These are phyloP conservation scores for Dryas integrifolia DNA, from an alignment of 331 rosid species.

Conservation along the genomic window DNA sequence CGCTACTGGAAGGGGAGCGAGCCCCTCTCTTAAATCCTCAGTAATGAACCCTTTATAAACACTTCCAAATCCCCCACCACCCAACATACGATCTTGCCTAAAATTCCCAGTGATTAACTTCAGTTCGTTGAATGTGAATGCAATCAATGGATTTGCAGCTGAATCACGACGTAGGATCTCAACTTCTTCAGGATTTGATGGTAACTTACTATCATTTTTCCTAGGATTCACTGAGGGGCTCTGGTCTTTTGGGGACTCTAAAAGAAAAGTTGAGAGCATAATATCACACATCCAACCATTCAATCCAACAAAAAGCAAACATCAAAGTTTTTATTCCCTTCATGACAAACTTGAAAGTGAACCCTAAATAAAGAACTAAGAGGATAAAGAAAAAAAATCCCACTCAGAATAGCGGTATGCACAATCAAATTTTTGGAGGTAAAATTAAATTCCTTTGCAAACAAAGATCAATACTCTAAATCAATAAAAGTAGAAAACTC, in stretches of 20 bases:
- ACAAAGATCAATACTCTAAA: not conserved
- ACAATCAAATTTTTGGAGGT: not conserved
- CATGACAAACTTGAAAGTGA: not conserved
- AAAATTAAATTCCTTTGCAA: not conserved
- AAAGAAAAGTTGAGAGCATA: slow-evolving; percentile 23
- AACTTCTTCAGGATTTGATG: slow-evolving; percentile 92
- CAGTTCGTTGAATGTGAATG: slow-evolving; percentile 68
- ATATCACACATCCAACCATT: slow-evolving; percentile 19
- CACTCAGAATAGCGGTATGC: not conserved
- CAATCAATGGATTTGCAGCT: slow-evolving; percentile 76
- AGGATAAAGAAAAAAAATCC: not conserved
- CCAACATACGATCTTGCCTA: slow-evolving; percentile 72
- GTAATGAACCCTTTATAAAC: slow-evolving; percentile 86
- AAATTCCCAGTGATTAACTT: slow-evolving; percentile 74
- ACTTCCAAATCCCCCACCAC: slow-evolving; percentile 98
- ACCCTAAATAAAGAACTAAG: not conserved
- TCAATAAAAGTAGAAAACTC: not conserved
- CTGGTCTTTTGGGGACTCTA: slow-evolving; percentile 59
- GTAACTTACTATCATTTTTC: slow-evolving; percentile 57
- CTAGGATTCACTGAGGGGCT: slow-evolving; percentile 40
- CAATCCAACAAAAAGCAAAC: not conserved
- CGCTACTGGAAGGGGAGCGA: slow-evolving; percentile 68
- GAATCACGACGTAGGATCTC: slow-evolving; percentile 84
- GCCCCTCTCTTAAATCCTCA: slow-evolving; percentile 71
- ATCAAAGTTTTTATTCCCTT: not conserved